Percentiles rank a stretch among this genome's conserved stretches.
These are phyloP conservation scores for Myriosclerotinia curreyana DNA, from an alignment of 2,329 filamentous ascomycete genomes.

Conservation along the genomic window DNA sequence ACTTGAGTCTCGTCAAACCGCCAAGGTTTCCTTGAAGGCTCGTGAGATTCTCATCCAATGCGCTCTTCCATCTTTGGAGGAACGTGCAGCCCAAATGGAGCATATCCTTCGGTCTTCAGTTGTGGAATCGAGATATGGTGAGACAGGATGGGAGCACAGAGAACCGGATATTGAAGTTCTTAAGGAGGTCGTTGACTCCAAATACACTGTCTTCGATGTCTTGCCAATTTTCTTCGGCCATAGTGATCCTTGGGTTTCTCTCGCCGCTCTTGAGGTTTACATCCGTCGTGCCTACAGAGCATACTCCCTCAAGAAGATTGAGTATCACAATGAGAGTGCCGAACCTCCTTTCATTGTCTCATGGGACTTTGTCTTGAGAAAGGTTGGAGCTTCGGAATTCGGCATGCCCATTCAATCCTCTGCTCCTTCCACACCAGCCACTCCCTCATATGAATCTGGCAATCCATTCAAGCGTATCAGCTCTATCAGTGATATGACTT, in stretches of 20 bases:
- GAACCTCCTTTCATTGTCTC: constrained; percentile 78
- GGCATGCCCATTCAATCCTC: constrained; percentile 76
- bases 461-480: constrained; percentile 76
- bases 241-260: constrained; percentile 87
- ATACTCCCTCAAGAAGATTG: constrained; percentile 83
- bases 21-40: constrained; percentile 96
- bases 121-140: constrained; percentile 93
- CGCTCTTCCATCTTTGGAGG: constrained; percentile 90
- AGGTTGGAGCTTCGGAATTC: constrained; percentile 88
- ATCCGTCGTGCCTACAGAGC: constrained; percentile 95
- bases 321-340: constrained; percentile 71
- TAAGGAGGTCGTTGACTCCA: constrained; percentile 97
- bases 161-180: constrained; percentile 87
- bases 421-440: constrained; percentile 79
- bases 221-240: constrained; percentile 93
- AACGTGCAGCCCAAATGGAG: constrained; percentile 95
- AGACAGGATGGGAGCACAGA: constrained; percentile 94
- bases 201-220: constrained; percentile 97
- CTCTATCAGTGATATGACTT: constrained; percentile 96
- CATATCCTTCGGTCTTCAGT: constrained; percentile 96
- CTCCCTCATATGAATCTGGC: constrained; percentile 58
- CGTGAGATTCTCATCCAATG: constrained; percentile 97
- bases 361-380: constrained; percentile 95
- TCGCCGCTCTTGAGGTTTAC: constrained; percentile 94
- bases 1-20: constrained; percentile 76